Evolutionary conservation across 768 basidiomycete species (phyloP), one percentile per base, ranked within the genome.

Genomic region (Tylopilus rubrobrunneus): DNA sequence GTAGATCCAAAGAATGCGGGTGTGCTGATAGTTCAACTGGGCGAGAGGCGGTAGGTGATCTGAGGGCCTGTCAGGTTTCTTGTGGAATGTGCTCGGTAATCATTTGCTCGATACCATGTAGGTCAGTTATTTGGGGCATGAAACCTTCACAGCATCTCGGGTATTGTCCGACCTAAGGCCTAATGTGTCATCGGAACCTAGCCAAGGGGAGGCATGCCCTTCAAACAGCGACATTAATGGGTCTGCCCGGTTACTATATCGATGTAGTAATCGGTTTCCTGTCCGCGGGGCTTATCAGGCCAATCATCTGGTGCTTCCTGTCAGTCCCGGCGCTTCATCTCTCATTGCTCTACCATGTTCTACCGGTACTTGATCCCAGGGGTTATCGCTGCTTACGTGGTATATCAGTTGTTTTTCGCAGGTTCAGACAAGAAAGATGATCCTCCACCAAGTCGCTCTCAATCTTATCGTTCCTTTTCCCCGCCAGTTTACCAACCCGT

Each of bases 1-100:
- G 70, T 93, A 8, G 94, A 98, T 69, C 84, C 87, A 7, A 69
- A 78, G 39, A 98, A 98, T 60, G 67, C 82, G 0, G 95, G 95
- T 4, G 90, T 98, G 4, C 75, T 98, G 15, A 74, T 94, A 45
- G 91, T 95, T 8, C 79, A 81, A 12, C 51, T 58, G 28, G 48
- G 28, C 31, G 28, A 25, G 12, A 28, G 36, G 45, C 54, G 43
- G 33, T 19, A 34, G 34, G 42, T 31, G 44, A 44, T 14, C 21
- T 27, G 25, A 19, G 41, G 50, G 28, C 15, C 42, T 36, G 33
- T 52, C 47, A 23, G 36, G 33, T 49, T 48, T 57, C 11, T 33
- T 25, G 12, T 49, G n/a, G 44, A 25, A 37, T 51, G 14, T 52
- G 41, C 5, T 39, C 14, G 1, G 33, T 0, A 5, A 25, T 42